Conservation (phyloP, 176 grass and related monocot species). For the Melocanna baccifera region DNA sequence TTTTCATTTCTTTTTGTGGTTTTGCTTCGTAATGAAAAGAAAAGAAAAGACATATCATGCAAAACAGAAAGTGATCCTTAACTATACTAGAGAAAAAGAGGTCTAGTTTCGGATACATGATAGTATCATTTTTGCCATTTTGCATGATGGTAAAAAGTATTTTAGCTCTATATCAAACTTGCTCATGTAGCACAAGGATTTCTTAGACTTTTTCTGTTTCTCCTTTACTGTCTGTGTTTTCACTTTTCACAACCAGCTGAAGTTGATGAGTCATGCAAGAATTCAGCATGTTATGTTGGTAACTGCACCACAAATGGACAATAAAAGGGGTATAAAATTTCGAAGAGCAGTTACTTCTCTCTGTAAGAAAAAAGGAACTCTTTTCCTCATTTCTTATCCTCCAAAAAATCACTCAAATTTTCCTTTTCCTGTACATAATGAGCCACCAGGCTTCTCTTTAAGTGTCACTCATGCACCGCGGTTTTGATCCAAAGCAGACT, state of each 20-base stretch:
- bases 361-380: not conserved
- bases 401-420: not conserved
- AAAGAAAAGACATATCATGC: not conserved
- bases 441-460: slow-evolving; percentile 31
- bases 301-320: slow-evolving; percentile 26
- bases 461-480: too few relatives aligned
- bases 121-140: not conserved
- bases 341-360: not conserved
- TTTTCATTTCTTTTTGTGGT: not conserved
- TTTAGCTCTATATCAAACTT: not conserved
- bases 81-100: not conserved
- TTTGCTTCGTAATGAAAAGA: not conserved
- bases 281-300: not conserved
- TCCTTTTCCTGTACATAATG: not conserved
- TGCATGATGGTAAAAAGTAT: not conserved
- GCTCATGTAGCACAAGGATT: not conserved
- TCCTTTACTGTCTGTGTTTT: too few relatives aligned
- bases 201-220: not conserved
- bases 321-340: slow-evolving; percentile 1
- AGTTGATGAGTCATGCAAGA: not conserved
- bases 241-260: not conserved
- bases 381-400: not conserved
- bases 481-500: too few relatives aligned
- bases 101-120: not conserved
- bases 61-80: not conserved